phyloP scores from a whole-genome alignment of 352 stramenopile genomes.

The Phytophthora fragariaefolia region DNA sequence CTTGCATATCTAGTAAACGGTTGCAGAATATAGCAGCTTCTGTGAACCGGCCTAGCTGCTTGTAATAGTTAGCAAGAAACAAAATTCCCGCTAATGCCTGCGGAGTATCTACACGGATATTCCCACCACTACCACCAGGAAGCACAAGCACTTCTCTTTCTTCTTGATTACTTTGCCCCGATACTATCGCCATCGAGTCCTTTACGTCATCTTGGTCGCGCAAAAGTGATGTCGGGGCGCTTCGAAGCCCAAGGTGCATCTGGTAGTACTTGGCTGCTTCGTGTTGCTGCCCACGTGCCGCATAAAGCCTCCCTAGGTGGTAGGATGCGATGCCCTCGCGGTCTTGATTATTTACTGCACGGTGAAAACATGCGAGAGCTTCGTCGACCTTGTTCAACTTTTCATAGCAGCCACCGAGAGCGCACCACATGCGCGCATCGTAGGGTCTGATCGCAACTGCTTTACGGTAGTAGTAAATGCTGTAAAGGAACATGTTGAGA shows the following conservation, averaged over 20 bases:
- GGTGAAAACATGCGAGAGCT: constrained; percentile 77
- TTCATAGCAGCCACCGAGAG: constrained; percentile 90
- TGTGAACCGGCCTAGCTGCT: constrained; percentile 61
- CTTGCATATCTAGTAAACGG: constrained; percentile 76
- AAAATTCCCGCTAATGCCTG: constrained; percentile 70
- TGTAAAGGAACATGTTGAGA: constrained; percentile 98
- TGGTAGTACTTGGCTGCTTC: constrained; percentile 80
- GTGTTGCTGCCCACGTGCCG: constrained; percentile 51
- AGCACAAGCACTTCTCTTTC: constrained; percentile 38
- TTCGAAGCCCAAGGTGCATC: constrained; percentile 63
- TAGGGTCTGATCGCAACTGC: constrained; percentile 95
- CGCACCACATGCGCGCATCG: constrained; percentile 98
- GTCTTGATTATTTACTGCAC: constrained; percentile 79
- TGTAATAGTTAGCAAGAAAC: constrained; percentile 87
- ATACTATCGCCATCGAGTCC: neutral
- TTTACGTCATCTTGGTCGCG: constrained; percentile 26
- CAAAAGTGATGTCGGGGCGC: constrained; percentile 30
- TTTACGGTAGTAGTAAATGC: constrained; percentile 99
- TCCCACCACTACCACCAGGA: constrained; percentile 31
- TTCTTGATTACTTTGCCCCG: constrained; percentile 12
- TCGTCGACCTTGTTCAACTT: constrained; percentile 76
- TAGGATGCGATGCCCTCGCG: constrained; percentile 78
- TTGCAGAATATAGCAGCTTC: constrained; percentile 80
- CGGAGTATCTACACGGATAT: constrained; percentile 67
- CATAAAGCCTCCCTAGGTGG: constrained; percentile 68